Conservation (phyloP, 1,284 basidiomycete genomes). For the Volvariella surrecta region DNA sequence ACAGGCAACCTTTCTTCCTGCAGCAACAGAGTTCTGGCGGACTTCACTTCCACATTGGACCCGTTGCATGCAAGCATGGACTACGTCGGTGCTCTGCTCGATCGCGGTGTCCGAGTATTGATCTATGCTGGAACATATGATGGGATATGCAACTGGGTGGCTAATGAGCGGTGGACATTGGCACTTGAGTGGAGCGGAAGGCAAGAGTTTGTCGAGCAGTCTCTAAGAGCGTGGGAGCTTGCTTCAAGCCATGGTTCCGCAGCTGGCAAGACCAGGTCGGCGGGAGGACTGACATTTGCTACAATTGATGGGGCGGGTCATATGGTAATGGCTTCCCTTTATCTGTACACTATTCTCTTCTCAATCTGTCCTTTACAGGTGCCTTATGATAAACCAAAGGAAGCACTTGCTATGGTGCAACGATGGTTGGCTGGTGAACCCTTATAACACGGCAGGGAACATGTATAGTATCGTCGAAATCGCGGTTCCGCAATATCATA, state of each 20-base stretch:
- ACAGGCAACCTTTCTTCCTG: constrained; percentile 42
- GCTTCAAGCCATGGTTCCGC: constrained; percentile 29
- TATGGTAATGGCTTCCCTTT: constrained; percentile 31
- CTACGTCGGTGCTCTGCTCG: constrained; percentile 65
- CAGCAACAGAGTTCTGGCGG: constrained; percentile 28
- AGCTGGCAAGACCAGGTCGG: constrained; percentile 46
- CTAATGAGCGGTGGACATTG: constrained; percentile 55
- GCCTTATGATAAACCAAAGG: constrained; percentile 46
- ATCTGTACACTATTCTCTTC: background rate
- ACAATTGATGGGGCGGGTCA: constrained; percentile 46
- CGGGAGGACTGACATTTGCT: constrained; percentile 48
- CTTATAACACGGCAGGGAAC: background rate
- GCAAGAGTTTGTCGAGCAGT: constrained; percentile 35
- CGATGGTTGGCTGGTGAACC: constrained; percentile 32
- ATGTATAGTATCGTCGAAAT: too few species aligned
- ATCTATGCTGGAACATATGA: constrained; percentile 71
- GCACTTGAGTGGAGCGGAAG: constrained; percentile 53
- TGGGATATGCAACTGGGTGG: constrained; percentile 69
- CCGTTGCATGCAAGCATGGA: constrained; percentile 31
- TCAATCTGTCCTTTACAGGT: constrained; percentile 26
- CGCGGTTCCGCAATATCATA: too few species aligned
- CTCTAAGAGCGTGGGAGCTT: constrained; percentile 40
- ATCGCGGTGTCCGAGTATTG: constrained; percentile 64
- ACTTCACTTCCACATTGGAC: constrained; percentile 34
- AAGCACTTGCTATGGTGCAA: constrained; percentile 36